Percentiles rank a stretch among this genome's conserved stretches.
phyloP scores from a whole-genome alignment of 2,329 filamentous ascomycete species.

The Aspergillus persii region DNA sequence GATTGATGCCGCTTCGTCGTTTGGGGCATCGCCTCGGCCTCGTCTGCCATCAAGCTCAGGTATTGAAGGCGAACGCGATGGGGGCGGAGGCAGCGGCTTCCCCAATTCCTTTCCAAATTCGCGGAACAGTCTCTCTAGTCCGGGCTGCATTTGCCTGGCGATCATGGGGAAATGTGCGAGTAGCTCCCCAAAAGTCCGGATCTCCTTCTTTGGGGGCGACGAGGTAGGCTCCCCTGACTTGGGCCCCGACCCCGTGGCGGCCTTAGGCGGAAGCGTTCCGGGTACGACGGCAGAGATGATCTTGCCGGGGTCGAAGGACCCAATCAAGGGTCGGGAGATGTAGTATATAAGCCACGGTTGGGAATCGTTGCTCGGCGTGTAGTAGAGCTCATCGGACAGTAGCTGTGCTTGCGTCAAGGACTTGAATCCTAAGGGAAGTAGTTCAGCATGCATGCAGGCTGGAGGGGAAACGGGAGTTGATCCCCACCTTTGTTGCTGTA shows the following conservation, averaged over 20 bases:
- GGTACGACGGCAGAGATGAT: constrained; percentile 64
- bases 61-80: constrained; percentile 51
- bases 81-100: constrained; percentile 75
- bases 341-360: constrained; percentile 97
- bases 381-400: constrained; percentile 80
- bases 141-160: constrained; percentile 90
- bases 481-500: constrained; percentile 93
- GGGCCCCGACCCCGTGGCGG: constrained; percentile 17
- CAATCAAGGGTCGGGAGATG: constrained; percentile 84
- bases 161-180: constrained; percentile 93
- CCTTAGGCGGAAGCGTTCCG: constrained; percentile 38
- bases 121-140: constrained; percentile 81
- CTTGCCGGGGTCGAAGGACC: constrained; percentile 73
- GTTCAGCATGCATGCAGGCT: constrained; percentile 16
- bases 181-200: constrained; percentile 86
- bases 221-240: constrained; percentile 36
- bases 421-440: constrained; percentile 70
- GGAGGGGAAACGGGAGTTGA: neutral
- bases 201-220: constrained; percentile 71
- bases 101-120: constrained; percentile 86
- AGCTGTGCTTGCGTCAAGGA: constrained; percentile 84
- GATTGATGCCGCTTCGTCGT: constrained; percentile 37
- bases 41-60: constrained; percentile 50
- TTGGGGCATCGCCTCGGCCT: constrained; percentile 34
- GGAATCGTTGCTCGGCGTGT: constrained; percentile 81